A percentile compares a stretch with the other conserved stretches of the same genome.
phyloP scores from a whole-genome alignment of 495 filamentous ascomycete species.

The Gamarada debralockiae region DNA sequence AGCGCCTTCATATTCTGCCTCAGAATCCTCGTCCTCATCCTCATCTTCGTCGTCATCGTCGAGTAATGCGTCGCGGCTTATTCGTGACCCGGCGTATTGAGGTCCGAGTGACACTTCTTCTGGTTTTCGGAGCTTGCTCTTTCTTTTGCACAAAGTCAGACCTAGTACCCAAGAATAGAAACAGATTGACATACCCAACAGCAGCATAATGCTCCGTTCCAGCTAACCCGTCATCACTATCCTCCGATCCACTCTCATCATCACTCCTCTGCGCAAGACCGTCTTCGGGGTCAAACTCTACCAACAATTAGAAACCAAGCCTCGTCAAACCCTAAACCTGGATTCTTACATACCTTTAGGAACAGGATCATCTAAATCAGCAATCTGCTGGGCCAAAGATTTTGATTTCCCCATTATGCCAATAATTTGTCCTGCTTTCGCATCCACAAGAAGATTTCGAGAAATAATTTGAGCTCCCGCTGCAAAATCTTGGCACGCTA shows the following conservation, averaged over 20 bases:
- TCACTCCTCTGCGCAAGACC: conserved; percentile 36
- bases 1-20: conserved; percentile 15
- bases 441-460: conserved; percentile 8
- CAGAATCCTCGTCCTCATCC: conserved; percentile 35
- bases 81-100: conserved; percentile 72
- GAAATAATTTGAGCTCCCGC: conserved; percentile 14
- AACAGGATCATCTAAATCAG: conserved; percentile 58
- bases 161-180: conserved; percentile 11
- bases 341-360: conserved; percentile 47
- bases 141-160: conserved; percentile 42
- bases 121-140: conserved; percentile 78
- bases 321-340: neutral
- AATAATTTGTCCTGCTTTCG: neutral
- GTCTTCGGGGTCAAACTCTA: conserved; percentile 84
- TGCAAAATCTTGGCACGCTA: conserved; percentile 15
- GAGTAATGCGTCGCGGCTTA: conserved; percentile 70
- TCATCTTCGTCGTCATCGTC: conserved; percentile 39
- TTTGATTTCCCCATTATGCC: conserved; percentile 29
- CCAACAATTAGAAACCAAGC: conserved; percentile 1
- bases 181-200: conserved; percentile 57
- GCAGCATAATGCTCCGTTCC: conserved; percentile 80
- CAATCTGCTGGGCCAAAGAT: conserved; percentile 58
- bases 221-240: conserved; percentile 44
- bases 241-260: conserved; percentile 52
- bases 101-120: conserved; percentile 65